A percentile compares a stretch with the other conserved stretches of the same genome.
These are phyloP conservation scores for Priceomyces medius DNA, from an alignment of 805 yeast genomes.

Conservation along the genomic window DNA sequence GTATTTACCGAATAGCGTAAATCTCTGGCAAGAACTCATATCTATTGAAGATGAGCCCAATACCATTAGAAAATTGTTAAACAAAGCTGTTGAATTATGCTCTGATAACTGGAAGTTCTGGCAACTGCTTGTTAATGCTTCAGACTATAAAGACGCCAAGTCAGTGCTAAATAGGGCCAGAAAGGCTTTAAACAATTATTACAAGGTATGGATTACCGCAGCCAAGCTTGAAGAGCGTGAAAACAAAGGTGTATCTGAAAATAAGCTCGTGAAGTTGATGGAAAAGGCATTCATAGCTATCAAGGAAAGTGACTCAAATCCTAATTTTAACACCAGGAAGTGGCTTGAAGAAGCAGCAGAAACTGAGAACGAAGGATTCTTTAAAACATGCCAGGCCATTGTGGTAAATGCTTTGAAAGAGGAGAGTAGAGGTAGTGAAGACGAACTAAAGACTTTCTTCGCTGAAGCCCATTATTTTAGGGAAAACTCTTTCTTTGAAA, in stretches of 20 bases:
- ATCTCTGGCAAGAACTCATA: slow-evolving; percentile 69
- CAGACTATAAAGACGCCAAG: slow-evolving; percentile 49
- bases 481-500: slow-evolving; percentile 21
- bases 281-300: slow-evolving; percentile 48
- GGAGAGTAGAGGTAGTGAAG: slow-evolving; percentile 17
- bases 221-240: slow-evolving; percentile 63
- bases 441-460: slow-evolving; percentile 12
- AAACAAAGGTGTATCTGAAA: slow-evolving; percentile 38
- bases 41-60: slow-evolving; percentile 53
- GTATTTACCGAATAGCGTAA: slow-evolving; percentile 51
- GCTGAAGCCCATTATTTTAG: slow-evolving; percentile 33
- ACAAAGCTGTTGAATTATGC: slow-evolving; percentile 66
- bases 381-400: slow-evolving; percentile 53
- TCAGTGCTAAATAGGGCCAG: slow-evolving; percentile 59
- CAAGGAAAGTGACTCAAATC: slow-evolving; percentile 22
- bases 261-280: slow-evolving; percentile 48
- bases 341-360: slow-evolving; percentile 60
- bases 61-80: slow-evolving; percentile 53
- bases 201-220: slow-evolving; percentile 68
- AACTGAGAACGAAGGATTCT: slow-evolving; percentile 49
- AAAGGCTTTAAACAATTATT: slow-evolving; percentile 46
- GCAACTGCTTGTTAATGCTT: slow-evolving; percentile 53
- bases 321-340: slow-evolving; percentile 24
- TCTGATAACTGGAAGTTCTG: slow-evolving; percentile 67
- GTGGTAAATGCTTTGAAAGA: slow-evolving; percentile 39